These are phyloP conservation scores for Karstenula rhodostoma DNA, from an alignment of 2,329 filamentous ascomycete species.

Conservation along the genomic window DNA sequence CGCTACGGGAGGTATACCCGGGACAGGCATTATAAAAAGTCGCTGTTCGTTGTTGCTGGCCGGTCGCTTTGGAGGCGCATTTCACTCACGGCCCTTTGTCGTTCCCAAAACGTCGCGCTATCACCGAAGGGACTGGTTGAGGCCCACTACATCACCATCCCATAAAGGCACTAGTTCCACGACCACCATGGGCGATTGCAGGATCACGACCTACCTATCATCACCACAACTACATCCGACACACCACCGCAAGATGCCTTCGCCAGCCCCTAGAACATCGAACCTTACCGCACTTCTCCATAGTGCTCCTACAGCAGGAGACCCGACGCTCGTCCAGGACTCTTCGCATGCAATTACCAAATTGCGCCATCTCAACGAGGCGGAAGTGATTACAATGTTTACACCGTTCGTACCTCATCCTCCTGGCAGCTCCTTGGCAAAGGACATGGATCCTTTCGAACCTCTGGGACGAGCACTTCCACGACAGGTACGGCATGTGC, in stretches of 20 bases:
- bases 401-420: slow-evolving; percentile 64
- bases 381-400: slow-evolving; percentile 55
- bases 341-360: slow-evolving; percentile 32
- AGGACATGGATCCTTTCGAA: slow-evolving; percentile 74
- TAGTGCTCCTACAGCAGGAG: slow-evolving; percentile 23
- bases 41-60: slow-evolving; percentile 14
- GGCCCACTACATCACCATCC: slow-evolving; percentile 11
- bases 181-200: slow-evolving; percentile 36
- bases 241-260: slow-evolving; percentile 27
- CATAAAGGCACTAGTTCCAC: slow-evolving; percentile 15
- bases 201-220: slow-evolving; percentile 26
- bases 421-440: slow-evolving; percentile 42
- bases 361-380: slow-evolving; percentile 47
- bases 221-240: slow-evolving; percentile 21
- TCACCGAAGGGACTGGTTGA: slow-evolving; percentile 12
- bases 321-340: slow-evolving; percentile 36
- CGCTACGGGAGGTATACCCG: neutral
- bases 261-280: slow-evolving; percentile 20
- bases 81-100: slow-evolving; percentile 7
- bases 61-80: slow-evolving; percentile 18
- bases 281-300: slow-evolving; percentile 29
- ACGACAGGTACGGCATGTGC: slow-evolving; percentile 71
- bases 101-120: slow-evolving; percentile 16
- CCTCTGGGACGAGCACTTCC: slow-evolving; percentile 71
- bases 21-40: slow-evolving; percentile 12